Base-by-base conservation (phyloP, 1,284 basidiomycete species). In the Trametes pubescens region DNA sequence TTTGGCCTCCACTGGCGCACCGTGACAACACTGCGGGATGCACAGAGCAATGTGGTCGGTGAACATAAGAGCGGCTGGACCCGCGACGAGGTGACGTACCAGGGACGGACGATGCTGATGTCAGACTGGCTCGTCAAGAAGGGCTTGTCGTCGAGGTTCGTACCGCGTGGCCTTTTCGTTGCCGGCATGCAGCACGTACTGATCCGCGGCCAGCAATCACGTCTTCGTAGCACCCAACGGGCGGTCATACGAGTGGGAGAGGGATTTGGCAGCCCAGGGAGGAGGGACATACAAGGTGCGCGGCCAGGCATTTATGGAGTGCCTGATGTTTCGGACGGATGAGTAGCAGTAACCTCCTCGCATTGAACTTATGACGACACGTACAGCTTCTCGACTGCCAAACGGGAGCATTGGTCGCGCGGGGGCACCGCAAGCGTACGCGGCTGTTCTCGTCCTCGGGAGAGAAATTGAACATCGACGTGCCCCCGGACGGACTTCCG, bases 191-290 rank as follows among this genome's bases (percentile, higher is more conserved):
- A 11, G 14, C 2, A 10, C 5, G 14, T 10, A 13, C 37, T 38
- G 10, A 38, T 16, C 14, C 11, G 37, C 10, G 37, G 37, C 37
- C 14, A 53, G 51, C 9, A 38, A 14, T 2, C 29, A 35, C 9
- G 40, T 37, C n/a, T 53, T 53, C 22, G 35, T 38, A 3, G 51
- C 51, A 22, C 35, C 22, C 4, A 40, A 53, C 21, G 51, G 51
- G 35, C 38, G n/a, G 51, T 37, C n/a, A 21, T 53, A 53, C 14
- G 37, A 37, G 21, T 53, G 51, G 51, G 5, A 38, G 21, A 38
- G 35, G 51, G 5, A 38, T 11, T 2, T 5, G 37, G 11, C 8
- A 8, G 29, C 29, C 29, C 29, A 38, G 37, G 14, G 37, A 11
- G 37, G 37, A 2, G 10, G 3, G 2, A 10, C 4, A 11, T 53